phyloP scores from a whole-genome alignment of 2,329 filamentous ascomycete species.

The Apiospora arundinis region DNA sequence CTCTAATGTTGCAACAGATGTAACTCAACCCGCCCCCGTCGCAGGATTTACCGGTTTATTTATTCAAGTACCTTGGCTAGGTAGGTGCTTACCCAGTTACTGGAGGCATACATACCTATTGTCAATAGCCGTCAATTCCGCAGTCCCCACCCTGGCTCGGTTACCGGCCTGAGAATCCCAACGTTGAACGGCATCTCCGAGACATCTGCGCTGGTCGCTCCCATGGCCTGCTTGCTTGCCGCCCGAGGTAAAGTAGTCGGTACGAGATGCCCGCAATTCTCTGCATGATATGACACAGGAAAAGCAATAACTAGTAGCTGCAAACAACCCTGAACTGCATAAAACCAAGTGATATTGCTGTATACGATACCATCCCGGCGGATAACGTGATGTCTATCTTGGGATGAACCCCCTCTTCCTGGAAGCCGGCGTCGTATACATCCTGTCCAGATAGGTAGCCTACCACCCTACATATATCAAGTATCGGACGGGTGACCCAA shows the following conservation, averaged over 20 bases:
- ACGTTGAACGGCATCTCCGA: background rate
- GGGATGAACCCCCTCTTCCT: background rate
- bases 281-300: background rate
- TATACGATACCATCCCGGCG: background rate
- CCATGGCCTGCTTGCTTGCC: background rate
- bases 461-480: background rate
- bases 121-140: background rate
- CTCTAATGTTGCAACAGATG: background rate
- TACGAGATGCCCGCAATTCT: constrained; percentile 1
- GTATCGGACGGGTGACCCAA: background rate
- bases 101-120: background rate
- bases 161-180: background rate
- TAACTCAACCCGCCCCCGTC: background rate
- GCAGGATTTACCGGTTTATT: background rate
- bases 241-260: background rate
- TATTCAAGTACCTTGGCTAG: background rate
- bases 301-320: background rate
- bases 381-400: background rate
- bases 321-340: background rate
- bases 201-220: background rate
- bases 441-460: background rate
- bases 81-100: background rate
- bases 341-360: background rate
- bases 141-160: background rate
- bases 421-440: background rate